Percentiles rank a stretch among this genome's conserved stretches.
These are phyloP conservation scores for Hibiscus trionum DNA, from an alignment of 345 rosid genomes.

Conservation along the genomic window DNA sequence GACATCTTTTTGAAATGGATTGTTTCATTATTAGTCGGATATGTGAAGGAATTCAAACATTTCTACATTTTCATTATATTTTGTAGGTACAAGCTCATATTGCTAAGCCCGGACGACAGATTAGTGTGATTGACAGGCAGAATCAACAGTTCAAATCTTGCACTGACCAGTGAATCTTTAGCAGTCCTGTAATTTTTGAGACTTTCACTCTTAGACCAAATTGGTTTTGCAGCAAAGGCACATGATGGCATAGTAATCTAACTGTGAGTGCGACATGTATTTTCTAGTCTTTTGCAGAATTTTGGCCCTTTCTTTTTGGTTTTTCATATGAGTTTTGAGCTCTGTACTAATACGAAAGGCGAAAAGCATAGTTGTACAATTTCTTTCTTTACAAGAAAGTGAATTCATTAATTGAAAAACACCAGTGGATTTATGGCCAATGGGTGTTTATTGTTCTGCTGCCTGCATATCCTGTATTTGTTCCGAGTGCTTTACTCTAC, in stretches of 20 bases:
- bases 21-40: background rate
- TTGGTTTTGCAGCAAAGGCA: slow-evolving; percentile 19
- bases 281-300: background rate
- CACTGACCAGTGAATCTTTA: slow-evolving; percentile 39
- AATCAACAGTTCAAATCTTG: slow-evolving; percentile 51
- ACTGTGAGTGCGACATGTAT: background rate
- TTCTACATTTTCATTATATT: background rate
- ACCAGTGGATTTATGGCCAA: background rate
- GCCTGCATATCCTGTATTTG: background rate
- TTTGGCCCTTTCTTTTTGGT: background rate
- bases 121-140: slow-evolving; percentile 62
- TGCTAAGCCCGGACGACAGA: slow-evolving; percentile 32
- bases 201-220: background rate
- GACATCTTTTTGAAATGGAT: background rate
- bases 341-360: background rate
- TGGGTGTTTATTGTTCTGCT: background rate
- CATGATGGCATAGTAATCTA: slow-evolving; percentile 15
- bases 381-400: background rate
- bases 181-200: slow-evolving; percentile 1
- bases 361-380: background rate
- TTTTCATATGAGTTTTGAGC: background rate
- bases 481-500: background rate
- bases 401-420: background rate
- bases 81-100: background rate
- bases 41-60: background rate